phyloP scores from a whole-genome alignment of 2,329 filamentous ascomycete species.

The Claviceps sp. region DNA sequence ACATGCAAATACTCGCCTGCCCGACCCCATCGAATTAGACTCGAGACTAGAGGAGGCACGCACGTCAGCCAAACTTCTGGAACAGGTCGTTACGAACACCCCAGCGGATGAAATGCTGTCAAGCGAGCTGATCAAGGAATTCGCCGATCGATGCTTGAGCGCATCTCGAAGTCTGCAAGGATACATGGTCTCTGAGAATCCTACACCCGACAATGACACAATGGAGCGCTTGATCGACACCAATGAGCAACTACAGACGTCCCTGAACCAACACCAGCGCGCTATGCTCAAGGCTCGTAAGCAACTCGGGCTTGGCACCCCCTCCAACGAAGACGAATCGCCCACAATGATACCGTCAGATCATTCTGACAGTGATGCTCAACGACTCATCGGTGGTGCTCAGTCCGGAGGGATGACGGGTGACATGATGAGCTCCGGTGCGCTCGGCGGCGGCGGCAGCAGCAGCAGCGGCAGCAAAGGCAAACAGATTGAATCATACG shows the following conservation, averaged over 20 bases:
- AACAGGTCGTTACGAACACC: slow-evolving; percentile 81
- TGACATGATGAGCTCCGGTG: background rate
- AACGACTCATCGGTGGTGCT: background rate
- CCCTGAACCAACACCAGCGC: slow-evolving; percentile 73
- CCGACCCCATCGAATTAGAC: slow-evolving; percentile 62
- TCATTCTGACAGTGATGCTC: slow-evolving; percentile 14
- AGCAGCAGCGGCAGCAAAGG: slow-evolving; percentile 15
- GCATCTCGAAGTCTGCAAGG: slow-evolving; percentile 71
- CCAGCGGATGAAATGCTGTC: slow-evolving; percentile 58
- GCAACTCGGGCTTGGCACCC: slow-evolving; percentile 28
- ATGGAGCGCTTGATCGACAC: slow-evolving; percentile 89
- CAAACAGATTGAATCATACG: slow-evolving; percentile 19
- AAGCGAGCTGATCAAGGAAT: slow-evolving; percentile 89
- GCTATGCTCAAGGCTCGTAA: slow-evolving; percentile 55
- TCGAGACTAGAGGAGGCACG: slow-evolving; percentile 79
- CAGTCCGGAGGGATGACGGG: background rate
- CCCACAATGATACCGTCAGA: slow-evolving; percentile 11
- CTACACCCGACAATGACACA: slow-evolving; percentile 79
- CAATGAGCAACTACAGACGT: slow-evolving; percentile 77
- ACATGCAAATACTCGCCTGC: slow-evolving; percentile 37
- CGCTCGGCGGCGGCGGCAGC: background rate
- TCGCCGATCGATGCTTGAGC: slow-evolving; percentile 70
- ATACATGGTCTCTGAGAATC: slow-evolving; percentile 71
- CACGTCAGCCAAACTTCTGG: slow-evolving; percentile 82
- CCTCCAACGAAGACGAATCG: slow-evolving; percentile 14